Evolutionary conservation across 495 filamentous ascomycete genomes (phyloP).

Genomic region (Tuber magnatum): DNA sequence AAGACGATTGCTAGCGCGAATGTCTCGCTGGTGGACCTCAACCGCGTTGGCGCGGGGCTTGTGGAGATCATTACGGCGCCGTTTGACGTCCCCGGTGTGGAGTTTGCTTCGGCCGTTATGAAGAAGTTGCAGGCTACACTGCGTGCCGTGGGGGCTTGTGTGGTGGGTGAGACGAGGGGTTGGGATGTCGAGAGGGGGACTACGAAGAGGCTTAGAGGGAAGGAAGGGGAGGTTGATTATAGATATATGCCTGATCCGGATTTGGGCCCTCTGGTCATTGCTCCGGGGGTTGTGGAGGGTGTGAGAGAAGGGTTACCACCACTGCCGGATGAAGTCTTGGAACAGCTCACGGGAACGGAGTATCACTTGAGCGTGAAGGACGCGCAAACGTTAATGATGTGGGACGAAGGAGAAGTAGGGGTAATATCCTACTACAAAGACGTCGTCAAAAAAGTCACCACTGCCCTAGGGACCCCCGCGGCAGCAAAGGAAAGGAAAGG

Average conservation of each 20-base stretch:
- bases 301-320: constrained; percentile 56
- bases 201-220: constrained; percentile 68
- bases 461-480: neutral
- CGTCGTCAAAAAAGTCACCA: constrained; percentile 47
- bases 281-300: constrained; percentile 57
- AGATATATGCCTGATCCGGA: constrained; percentile 98
- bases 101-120: constrained; percentile 81
- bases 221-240: constrained; percentile 96
- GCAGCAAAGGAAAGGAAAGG: constrained; percentile 26
- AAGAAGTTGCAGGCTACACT: constrained; percentile 80
- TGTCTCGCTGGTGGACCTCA: constrained; percentile 84
- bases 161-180: constrained; percentile 82
- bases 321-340: constrained; percentile 62
- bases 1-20: constrained; percentile 72
- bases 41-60: constrained; percentile 81
- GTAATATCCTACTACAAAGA: constrained; percentile 77
- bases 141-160: constrained; percentile 71
- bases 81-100: constrained; percentile 34
- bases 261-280: constrained; percentile 69
- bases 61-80: constrained; percentile 93
- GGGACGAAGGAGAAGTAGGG: constrained; percentile 59
- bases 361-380: constrained; percentile 75
- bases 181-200: constrained; percentile 80
- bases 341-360: constrained; percentile 48
- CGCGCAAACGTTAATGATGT: constrained; percentile 67